Conservation (phyloP, 768 basidiomycete genomes). For the Hericium erinaceus region DNA sequence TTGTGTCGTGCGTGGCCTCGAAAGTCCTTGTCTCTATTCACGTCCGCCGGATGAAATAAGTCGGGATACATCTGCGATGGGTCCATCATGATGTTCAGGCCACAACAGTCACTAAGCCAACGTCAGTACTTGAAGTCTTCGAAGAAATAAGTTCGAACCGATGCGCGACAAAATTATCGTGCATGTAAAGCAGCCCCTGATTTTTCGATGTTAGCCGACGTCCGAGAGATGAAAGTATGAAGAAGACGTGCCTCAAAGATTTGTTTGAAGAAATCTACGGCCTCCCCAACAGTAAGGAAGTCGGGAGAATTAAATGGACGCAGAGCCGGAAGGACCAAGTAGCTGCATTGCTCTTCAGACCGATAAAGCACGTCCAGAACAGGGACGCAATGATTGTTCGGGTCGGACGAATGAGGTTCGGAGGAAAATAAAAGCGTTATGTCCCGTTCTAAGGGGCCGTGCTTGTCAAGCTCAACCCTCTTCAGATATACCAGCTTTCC, state of each 20-base stretch:
- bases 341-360: constrained; percentile 6
- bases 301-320: constrained; percentile 19
- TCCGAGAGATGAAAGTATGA: too few relatives aligned
- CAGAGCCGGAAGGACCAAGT: constrained; percentile 27
- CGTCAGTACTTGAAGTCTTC: neutral
- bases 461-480: constrained; percentile 1
- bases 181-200: neutral
- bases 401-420: constrained; percentile 15
- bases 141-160: neutral
- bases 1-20: neutral
- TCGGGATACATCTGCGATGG: neutral
- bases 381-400: constrained; percentile 20
- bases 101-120: neutral
- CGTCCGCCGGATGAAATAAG: neutral
- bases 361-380: constrained; percentile 17
- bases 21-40: neutral
- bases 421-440: constrained; percentile 4
- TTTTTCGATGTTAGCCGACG: neutral
- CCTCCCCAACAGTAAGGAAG: constrained; percentile 28
- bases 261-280: constrained; percentile 23
- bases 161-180: neutral
- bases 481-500: constrained; percentile 4
- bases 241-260: constrained; percentile 24
- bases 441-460: constrained; percentile 7
- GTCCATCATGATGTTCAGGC: neutral